Evolutionary conservation across 805 yeast species (phyloP), one percentile per base, ranked within the genome.

Genomic region (Candida tibetensis): DNA sequence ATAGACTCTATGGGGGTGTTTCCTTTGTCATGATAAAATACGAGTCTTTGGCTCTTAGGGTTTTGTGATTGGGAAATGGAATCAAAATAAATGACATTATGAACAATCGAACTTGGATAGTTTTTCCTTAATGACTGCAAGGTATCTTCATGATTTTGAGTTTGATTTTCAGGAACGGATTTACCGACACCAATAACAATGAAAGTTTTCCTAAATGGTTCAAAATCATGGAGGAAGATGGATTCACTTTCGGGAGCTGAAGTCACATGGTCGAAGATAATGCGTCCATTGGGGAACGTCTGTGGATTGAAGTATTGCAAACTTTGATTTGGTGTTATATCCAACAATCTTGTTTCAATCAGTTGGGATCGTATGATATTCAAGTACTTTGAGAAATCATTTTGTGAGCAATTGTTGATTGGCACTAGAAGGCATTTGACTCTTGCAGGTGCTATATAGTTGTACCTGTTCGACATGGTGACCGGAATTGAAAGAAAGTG

Each of bases 161-260:
- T 31, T 10, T 46, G 41, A 1, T 34, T 23, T 4, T 35, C 32
- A 4, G 34, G 43, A 4, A 35, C 42, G 55, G 65, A 68, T 16
- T 54, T 46, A 1, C 71, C 67, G 12, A 72, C 41, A 0, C 79
- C 81, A 5, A 76, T 33, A 4, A 82, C 79, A 5, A 82, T 70
- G 48, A 87, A 77, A 0, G 85, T 78, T 53, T 88, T 87, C 36
- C 97, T 64, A 60, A 76, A 88, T 1, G 96, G 95, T 61, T 93
- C 97, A 46, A 91, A 79, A 58, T 91, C 98, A 48, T 84, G 86
- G 29, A 91, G 65, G 37, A 84, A 81, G 5, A 81, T 60, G 18
- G 83, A 72, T 28, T 77, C 80, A n/a, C 69, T 71, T 39, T 77
- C 82, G 1, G 74, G 65, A 5, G 63, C 52, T 0, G 74, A 49